Evolutionary conservation across 495 filamentous ascomycete genomes (phyloP).

Genomic region (Penicillium roqueforti): DNA sequence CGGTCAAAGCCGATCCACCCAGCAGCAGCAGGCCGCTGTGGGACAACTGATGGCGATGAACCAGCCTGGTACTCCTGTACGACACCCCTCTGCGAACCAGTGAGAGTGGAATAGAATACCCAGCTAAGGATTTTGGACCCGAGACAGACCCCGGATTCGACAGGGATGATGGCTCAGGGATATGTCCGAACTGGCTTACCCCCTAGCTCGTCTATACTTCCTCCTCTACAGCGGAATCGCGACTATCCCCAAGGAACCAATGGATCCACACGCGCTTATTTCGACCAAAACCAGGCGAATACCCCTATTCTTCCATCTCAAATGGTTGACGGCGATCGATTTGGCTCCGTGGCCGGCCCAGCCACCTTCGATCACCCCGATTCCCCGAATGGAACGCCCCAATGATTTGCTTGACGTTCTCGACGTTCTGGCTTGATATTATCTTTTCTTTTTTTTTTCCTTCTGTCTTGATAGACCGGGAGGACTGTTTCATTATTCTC

Average conservation of each 20-base stretch:
- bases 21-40: slow-evolving; percentile 36
- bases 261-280: slow-evolving; percentile 33
- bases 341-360: slow-evolving; percentile 27
- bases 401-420: slow-evolving; percentile 23
- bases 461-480: slow-evolving; percentile 31
- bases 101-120: slow-evolving; percentile 24
- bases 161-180: slow-evolving; percentile 41
- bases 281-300: slow-evolving; percentile 33
- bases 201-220: slow-evolving; percentile 34
- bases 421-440: slow-evolving; percentile 13
- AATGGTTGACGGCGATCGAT: slow-evolving; percentile 35
- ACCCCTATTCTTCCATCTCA: slow-evolving; percentile 43
- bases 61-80: slow-evolving; percentile 44
- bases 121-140: slow-evolving; percentile 27
- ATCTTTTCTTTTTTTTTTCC: slow-evolving; percentile 6
- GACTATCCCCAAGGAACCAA: slow-evolving; percentile 32
- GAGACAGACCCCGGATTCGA: slow-evolving; percentile 39
- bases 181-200: slow-evolving; percentile 37
- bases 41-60: slow-evolving; percentile 41
- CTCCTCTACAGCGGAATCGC: slow-evolving; percentile 39
- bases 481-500: slow-evolving; percentile 20
- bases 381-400: slow-evolving; percentile 36
- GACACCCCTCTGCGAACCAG: slow-evolving; percentile 30
- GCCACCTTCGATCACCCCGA: slow-evolving; percentile 30
- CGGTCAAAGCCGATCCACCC: slow-evolving; percentile 33